Evolutionary conservation across 129 eudicot genomes (phyloP).

Genomic region (Pseudognaphalium luteoalbum): DNA sequence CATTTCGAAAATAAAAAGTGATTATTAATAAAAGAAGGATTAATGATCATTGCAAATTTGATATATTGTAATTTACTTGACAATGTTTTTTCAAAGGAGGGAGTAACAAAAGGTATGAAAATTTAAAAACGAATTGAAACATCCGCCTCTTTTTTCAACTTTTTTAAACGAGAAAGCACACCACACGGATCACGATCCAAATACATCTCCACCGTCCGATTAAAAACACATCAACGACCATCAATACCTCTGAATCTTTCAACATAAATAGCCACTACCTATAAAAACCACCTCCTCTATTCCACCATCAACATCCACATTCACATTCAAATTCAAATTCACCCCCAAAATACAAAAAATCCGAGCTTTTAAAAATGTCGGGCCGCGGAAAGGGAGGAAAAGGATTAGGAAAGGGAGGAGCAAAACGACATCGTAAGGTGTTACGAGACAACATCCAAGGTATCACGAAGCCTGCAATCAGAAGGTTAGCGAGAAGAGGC

Average conservation of each 20-base stretch:
- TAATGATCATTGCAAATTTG: no score
- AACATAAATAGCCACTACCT: background rate
- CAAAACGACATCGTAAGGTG: conserved; percentile 57
- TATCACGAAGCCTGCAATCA: conserved; percentile 53
- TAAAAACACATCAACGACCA: background rate
- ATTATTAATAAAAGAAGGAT: no score
- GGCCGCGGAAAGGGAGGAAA: conserved; percentile 61
- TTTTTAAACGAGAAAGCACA: conserved; percentile 14
- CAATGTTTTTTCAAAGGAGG: background rate
- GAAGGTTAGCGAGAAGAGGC: conserved; percentile 47
- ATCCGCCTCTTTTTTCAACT: no score
- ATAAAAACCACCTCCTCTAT: background rate
- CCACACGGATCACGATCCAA: conserved; percentile 20
- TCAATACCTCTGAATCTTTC: background rate
- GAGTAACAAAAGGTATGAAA: background rate
- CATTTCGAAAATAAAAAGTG: no score
- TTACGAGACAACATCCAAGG: conserved; percentile 59
- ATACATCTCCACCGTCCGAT: background rate
- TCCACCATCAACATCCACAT: background rate
- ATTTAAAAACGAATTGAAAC: background rate
- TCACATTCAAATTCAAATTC: background rate
- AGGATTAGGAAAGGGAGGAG: conserved; percentile 60
- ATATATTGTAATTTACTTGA: no score
- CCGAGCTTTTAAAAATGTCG: conserved; percentile 18
- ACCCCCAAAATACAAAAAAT: background rate